Percentiles rank a stretch among this genome's conserved stretches.
Conservation (phyloP, 768 basidiomycete genomes). For the Melanogaster broomeanus region DNA sequence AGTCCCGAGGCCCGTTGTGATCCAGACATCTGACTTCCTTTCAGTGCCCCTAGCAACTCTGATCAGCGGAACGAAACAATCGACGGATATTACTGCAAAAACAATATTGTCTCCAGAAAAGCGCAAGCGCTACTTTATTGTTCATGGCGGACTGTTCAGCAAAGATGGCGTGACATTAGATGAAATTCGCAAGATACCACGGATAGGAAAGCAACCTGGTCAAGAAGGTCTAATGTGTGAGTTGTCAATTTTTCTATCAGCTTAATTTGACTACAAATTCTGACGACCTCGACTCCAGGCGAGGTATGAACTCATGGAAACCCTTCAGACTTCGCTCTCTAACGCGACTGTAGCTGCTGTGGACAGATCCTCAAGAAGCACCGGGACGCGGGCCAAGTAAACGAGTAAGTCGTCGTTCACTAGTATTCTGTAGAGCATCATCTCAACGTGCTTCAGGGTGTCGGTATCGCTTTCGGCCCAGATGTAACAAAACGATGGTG, state of each 20-base stretch:
- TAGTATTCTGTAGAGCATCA: conserved; percentile 5
- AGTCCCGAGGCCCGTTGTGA: not conserved
- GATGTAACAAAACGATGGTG: conserved; percentile 93
- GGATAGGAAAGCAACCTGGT: conserved; percentile 89
- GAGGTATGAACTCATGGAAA: conserved; percentile 47
- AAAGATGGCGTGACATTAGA: conserved; percentile 94
- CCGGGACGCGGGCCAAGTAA: conserved; percentile 95
- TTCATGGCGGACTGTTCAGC: conserved; percentile 96
- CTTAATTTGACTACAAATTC: conserved; percentile 4
- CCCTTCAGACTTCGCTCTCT: conserved; percentile 1
- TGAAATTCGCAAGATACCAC: conserved; percentile 85
- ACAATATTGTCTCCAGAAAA: conserved; percentile 84
- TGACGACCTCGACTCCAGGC: conserved; percentile 40
- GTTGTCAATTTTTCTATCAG: conserved; percentile 23
- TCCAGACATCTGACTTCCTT: conserved; percentile 7
- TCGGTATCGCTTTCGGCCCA: conserved; percentile 94
- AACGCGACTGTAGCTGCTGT: conserved; percentile 61
- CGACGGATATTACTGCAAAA: conserved; percentile 37
- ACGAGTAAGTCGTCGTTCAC: conserved; percentile 57
- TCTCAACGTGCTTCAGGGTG: conserved; percentile 58
- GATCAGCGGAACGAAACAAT: conserved; percentile 68
- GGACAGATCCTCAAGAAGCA: conserved; percentile 93
- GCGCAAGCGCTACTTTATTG: conserved; percentile 86
- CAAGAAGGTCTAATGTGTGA: conserved; percentile 94
- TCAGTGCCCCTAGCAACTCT: conserved; percentile 90